Base-by-base conservation (phyloP, 2,329 filamentous ascomycete genomes). In the Atkinsonella hypoxylon region DNA sequence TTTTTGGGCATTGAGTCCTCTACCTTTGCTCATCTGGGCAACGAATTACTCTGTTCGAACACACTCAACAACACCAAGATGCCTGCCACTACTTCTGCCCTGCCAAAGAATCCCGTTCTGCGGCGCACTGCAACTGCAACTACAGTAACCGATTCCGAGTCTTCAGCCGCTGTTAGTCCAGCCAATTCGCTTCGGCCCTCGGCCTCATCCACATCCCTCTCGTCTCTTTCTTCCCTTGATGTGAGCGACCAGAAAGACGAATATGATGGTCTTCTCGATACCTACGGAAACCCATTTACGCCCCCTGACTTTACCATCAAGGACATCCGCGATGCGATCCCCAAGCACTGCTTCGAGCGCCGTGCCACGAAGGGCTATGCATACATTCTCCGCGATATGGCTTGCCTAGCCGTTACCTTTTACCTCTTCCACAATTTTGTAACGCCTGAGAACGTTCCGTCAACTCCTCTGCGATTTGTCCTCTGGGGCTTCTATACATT, bases 241-340 rank as follows among this genome's bases (percentile, higher is more conserved):
- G 63, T 64, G 32, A 64, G 65, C 56, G 72, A 59, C 59, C 49
- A 61, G 58, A 66, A 70, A 56, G 49, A 62, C 50, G 56, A 58
- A 58, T 82, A 78, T 59, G 81, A 79, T 61, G 81, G 83, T 67
- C 79, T 98, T 59, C 63, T 93, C 57, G 90, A 98, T 72, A 91
- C 89, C 12, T 93, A 95, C 67, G 93, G 93, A 70, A 95, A 97
- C 70, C 79, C 89, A 63, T 98, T 98, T 75, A 77, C 88, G 69
- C 78, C 95, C 51, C 93, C 93, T 59, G 85, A 97, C 71, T 98
- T 86, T 76, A 95, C 89, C 65, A 95, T 98, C 78, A 95, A 95
- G 77, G 81, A 98, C 66, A 91, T 98, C 66, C 85, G 89, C 63
- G 87, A 95, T 72, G 93, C 93, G 67, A 98, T 98, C 59, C 93